These are phyloP conservation scores for Aspergillus haitiensis DNA, from an alignment of 495 filamentous ascomycete genomes.

Conservation along the genomic window DNA sequence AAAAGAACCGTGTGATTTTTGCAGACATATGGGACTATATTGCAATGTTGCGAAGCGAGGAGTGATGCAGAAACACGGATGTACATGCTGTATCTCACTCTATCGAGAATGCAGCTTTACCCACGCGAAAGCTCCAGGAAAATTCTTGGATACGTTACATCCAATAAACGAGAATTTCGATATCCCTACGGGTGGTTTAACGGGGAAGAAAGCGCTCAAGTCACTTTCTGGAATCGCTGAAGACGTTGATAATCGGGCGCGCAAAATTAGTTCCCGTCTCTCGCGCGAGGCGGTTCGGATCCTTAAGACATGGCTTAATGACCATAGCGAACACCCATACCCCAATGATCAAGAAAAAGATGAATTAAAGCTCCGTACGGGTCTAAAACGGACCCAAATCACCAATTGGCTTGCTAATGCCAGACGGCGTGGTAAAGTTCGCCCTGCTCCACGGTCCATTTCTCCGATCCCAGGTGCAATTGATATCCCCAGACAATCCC, in stretches of 20 bases:
- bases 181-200: conserved; percentile 36
- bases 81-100: conserved; percentile 76
- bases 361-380: conserved; percentile 66
- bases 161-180: conserved; percentile 50
- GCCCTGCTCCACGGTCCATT: conserved; percentile 55
- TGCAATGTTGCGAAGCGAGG: conserved; percentile 74
- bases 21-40: conserved; percentile 63
- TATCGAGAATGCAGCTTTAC: conserved; percentile 74
- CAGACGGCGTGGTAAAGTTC: conserved; percentile 71
- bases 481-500: conserved; percentile 59
- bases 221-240: conserved; percentile 43
- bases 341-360: conserved; percentile 80
- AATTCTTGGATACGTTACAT: conserved; percentile 53
- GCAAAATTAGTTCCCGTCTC: conserved; percentile 61
- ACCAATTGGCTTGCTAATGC: conserved; percentile 88
- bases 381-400: conserved; percentile 73
- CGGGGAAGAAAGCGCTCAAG: conserved; percentile 42
- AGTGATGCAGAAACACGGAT: conserved; percentile 63
- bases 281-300: conserved; percentile 70
- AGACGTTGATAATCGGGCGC: conserved; percentile 49
- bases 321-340: conserved; percentile 75
- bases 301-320: conserved; percentile 75
- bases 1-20: conserved; percentile 68
- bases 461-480: conserved; percentile 63
- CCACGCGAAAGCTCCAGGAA: conserved; percentile 44